These are phyloP conservation scores for Fusarium compactum DNA, from an alignment of 2,329 filamentous ascomycete species.

Conservation along the genomic window DNA sequence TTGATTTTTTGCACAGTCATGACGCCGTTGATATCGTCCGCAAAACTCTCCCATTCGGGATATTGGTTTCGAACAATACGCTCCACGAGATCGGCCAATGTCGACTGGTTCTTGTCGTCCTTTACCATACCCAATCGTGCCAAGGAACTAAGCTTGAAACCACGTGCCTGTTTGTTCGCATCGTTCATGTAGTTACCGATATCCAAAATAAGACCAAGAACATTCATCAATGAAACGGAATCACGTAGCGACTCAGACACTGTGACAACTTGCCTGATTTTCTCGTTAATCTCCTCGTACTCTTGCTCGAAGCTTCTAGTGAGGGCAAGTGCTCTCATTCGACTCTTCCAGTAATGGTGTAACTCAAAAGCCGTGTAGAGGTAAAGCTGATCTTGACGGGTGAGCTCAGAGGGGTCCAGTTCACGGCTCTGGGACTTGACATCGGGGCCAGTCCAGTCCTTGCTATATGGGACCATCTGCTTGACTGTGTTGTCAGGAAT, in stretches of 20 bases:
- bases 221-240: slow-evolving; percentile 94
- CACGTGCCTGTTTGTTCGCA: slow-evolving; percentile 95
- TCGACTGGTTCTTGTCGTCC: slow-evolving; percentile 98
- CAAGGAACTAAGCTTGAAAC: slow-evolving; percentile 97
- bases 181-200: slow-evolving; percentile 99
- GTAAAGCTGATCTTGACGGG: slow-evolving; percentile 95
- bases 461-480: slow-evolving; percentile 93
- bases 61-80: slow-evolving; percentile 97
- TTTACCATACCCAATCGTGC: slow-evolving; percentile 96
- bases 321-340: slow-evolving; percentile 89
- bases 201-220: slow-evolving; percentile 93
- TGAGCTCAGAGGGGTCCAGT: slow-evolving; percentile 87
- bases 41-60: slow-evolving; percentile 92
- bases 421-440: slow-evolving; percentile 83
- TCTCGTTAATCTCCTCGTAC: slow-evolving; percentile 90
- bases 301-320: slow-evolving; percentile 87
- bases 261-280: slow-evolving; percentile 85
- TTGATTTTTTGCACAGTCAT: slow-evolving; percentile 88
- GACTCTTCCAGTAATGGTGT: slow-evolving; percentile 98
- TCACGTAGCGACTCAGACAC: slow-evolving; percentile 92
- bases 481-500: slow-evolving; percentile 92
- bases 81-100: slow-evolving; percentile 94
- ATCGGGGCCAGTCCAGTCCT: slow-evolving; percentile 93
- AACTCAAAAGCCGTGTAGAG: slow-evolving; percentile 93
- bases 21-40: slow-evolving; percentile 85